phyloP scores from a whole-genome alignment of 2,329 filamentous ascomycete genomes.

The Phyllosticta citribraziliensis region DNA sequence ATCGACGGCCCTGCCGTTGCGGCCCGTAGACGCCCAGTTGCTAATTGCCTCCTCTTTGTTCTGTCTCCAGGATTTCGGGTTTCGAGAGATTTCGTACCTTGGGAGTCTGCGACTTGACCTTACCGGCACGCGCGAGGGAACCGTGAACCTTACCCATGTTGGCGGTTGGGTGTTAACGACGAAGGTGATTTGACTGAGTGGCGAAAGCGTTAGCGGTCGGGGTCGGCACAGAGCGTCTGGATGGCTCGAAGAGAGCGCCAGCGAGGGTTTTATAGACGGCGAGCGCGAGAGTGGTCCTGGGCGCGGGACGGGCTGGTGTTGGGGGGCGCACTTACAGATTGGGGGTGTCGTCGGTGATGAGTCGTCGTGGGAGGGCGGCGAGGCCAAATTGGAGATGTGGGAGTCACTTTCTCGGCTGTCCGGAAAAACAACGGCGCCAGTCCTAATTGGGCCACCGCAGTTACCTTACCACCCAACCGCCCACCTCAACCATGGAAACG shows the following conservation, averaged over 20 bases:
- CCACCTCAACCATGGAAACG: neutral
- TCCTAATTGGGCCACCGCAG: neutral
- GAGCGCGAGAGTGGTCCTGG: neutral
- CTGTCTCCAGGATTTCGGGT: neutral
- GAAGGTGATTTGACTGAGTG: conserved; percentile 16
- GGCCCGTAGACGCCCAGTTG: neutral
- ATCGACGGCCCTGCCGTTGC: conserved; percentile 10
- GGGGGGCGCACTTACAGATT: conserved; percentile 24
- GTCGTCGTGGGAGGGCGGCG: conserved; percentile 21
- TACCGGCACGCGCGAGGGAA: conserved; percentile 90
- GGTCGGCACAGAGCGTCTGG: neutral
- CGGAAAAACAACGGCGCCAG: conserved; percentile 9
- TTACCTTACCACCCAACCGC: neutral
- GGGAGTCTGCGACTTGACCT: conserved; percentile 94
- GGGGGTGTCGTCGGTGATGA: conserved; percentile 23
- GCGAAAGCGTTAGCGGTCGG: conserved; percentile 15
- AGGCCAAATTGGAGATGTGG: conserved; percentile 20
- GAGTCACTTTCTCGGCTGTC: conserved; percentile 8
- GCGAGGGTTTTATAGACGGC: neutral
- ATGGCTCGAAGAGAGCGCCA: neutral
- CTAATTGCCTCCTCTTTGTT: neutral
- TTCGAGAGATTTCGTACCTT: conserved; percentile 52
- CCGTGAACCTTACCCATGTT: conserved; percentile 91
- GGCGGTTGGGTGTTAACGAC: conserved; percentile 32
- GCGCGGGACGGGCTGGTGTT: neutral